A percentile compares a stretch with the other conserved stretches of the same genome.
Conservation (phyloP, 768 basidiomycete genomes). For the Chalciporus piperatus region DNA sequence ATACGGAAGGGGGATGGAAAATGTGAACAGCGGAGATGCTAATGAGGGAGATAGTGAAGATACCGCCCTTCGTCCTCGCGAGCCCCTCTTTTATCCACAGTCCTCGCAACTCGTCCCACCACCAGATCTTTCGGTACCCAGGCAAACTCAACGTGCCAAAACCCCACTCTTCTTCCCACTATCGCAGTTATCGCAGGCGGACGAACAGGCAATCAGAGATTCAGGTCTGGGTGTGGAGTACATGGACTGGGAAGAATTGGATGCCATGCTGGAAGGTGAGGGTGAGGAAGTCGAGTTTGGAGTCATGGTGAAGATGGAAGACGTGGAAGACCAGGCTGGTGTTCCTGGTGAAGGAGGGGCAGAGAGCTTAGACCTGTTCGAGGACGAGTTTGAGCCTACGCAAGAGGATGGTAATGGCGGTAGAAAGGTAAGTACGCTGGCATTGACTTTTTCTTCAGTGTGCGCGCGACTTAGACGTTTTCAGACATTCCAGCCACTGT, state of each 20-base stretch:
- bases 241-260: slow-evolving; percentile 63
- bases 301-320: slow-evolving; percentile 4
- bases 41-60: slow-evolving; percentile 4
- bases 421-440: slow-evolving; percentile 21
- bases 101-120: slow-evolving; percentile 19
- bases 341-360: slow-evolving; percentile 6
- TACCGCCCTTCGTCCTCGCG: neutral
- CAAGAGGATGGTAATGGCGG: slow-evolving; percentile 23
- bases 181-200: slow-evolving; percentile 61
- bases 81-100: slow-evolving; percentile 25
- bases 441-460: neutral
- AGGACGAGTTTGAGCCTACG: slow-evolving; percentile 34
- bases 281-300: slow-evolving; percentile 33
- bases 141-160: slow-evolving; percentile 9
- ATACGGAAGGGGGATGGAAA: slow-evolving; percentile 1
- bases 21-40: neutral
- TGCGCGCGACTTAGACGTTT: neutral
- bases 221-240: slow-evolving; percentile 67
- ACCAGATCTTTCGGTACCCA: neutral
- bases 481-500: slow-evolving; percentile 32
- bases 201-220: slow-evolving; percentile 49
- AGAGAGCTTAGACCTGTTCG: slow-evolving; percentile 31
- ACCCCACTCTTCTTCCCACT: slow-evolving; percentile 42
- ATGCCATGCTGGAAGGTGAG: slow-evolving; percentile 39
- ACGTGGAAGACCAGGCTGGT: neutral